These are phyloP conservation scores for Vitellaria paradoxa DNA, from an alignment of 179 eudicot species.

Conservation along the genomic window DNA sequence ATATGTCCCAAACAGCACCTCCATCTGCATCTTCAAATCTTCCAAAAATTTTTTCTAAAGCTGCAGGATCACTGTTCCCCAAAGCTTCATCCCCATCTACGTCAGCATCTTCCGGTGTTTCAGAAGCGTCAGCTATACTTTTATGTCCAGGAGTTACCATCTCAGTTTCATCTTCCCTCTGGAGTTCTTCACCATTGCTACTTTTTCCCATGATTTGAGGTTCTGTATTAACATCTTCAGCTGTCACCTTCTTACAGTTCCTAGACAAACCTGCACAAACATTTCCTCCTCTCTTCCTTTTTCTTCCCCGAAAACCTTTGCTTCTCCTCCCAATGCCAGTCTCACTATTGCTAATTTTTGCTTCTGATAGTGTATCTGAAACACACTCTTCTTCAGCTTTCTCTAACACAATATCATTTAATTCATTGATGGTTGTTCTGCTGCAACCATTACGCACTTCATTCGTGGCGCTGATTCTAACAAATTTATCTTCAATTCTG, in stretches of 20 bases:
- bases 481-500: neutral
- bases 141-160: neutral
- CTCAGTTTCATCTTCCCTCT: neutral
- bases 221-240: constrained; percentile 2
- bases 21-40: constrained; percentile 38
- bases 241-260: neutral
- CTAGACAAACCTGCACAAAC: neutral
- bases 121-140: neutral
- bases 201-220: neutral
- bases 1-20: constrained; percentile 77
- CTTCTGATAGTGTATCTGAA: constrained; percentile 7
- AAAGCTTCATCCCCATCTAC: neutral
- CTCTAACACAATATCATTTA: constrained; percentile 11
- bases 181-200: constrained; percentile 15
- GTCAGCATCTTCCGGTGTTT: constrained; percentile 2
- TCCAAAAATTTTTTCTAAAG: constrained; percentile 12
- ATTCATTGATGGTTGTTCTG: neutral
- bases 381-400: constrained; percentile 1
- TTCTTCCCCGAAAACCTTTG: constrained; percentile 31
- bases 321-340: constrained; percentile 19
- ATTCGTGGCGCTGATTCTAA: too few relatives aligned
- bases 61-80: neutral
- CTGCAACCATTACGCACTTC: neutral
- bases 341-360: constrained; percentile 7
- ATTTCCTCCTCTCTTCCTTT: constrained; percentile 17